Conservation (phyloP, 306 rosid genomes). For the Fragaria ananassa region DNA sequence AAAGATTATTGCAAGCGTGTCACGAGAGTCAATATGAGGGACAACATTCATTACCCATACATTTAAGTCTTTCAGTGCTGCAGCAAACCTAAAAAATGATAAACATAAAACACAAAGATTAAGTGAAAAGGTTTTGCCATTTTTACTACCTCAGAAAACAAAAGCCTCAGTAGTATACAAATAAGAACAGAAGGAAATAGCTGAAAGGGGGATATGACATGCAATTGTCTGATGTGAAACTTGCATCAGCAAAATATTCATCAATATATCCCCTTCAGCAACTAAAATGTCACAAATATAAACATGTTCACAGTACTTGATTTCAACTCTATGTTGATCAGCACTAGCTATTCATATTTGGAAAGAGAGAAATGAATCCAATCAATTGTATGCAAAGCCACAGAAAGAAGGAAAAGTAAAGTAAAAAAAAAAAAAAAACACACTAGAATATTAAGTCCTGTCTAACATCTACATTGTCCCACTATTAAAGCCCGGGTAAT, state of each 20-base stretch:
- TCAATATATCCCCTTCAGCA: neutral
- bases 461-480: neutral
- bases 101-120: neutral
- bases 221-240: neutral
- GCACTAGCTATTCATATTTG: neutral
- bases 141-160: conserved; percentile 1
- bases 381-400: neutral
- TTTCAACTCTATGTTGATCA: neutral
- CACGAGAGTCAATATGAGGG: conserved; percentile 58
- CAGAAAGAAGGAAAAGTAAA: neutral
- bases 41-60: conserved; percentile 90
- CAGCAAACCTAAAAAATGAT: conserved; percentile 59
- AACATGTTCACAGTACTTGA: neutral
- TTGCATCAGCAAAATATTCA: neutral
- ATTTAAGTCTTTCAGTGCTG: conserved; percentile 54
- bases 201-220: neutral
- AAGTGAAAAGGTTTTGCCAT: neutral
- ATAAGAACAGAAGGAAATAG: neutral
- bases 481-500: neutral
- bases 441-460: neutral
- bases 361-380: neutral
- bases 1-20: conserved; percentile 66
- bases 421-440: neutral
- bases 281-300: neutral
- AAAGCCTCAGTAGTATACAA: neutral